Conservation (phyloP, 306 rosid genomes). For the Erythrophleum fordii region DNA sequence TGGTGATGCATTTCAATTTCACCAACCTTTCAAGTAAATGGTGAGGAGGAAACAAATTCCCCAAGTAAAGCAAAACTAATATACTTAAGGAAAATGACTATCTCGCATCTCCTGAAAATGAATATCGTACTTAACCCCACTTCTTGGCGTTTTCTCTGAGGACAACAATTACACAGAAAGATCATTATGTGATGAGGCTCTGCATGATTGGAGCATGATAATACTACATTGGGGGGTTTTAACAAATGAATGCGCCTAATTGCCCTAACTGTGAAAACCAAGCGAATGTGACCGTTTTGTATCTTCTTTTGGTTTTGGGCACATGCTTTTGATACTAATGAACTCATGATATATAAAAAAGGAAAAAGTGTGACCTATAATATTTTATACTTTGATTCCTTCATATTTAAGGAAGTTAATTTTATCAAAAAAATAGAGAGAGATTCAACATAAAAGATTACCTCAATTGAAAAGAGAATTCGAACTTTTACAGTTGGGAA, state of each 20-base stretch:
- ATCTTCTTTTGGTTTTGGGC: neutral
- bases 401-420: too few species aligned
- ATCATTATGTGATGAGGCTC: neutral
- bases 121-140: too few species aligned
- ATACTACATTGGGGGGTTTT: neutral
- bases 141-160: constrained; percentile 8
- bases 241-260: neutral
- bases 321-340: neutral
- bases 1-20: constrained; percentile 4
- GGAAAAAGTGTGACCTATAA: too few species aligned
- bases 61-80: constrained; percentile 27
- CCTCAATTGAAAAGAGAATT: too few species aligned
- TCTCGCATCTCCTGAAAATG: constrained; percentile 19
- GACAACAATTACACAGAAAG: neutral
- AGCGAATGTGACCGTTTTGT: neutral
- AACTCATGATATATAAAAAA: too few species aligned
- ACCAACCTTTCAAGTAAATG: constrained; percentile 30
- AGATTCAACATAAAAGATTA: too few species aligned
- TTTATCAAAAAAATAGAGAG: too few species aligned
- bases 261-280: neutral
- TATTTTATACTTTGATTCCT: too few species aligned
- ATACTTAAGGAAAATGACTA: constrained; percentile 36
- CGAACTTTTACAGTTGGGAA: too few species aligned
- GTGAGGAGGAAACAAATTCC: constrained; percentile 13
- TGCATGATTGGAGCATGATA: neutral